Evolutionary conservation across 2,329 filamentous ascomycete genomes (phyloP).

Genomic region (Cryoendolithus antarcticus): DNA sequence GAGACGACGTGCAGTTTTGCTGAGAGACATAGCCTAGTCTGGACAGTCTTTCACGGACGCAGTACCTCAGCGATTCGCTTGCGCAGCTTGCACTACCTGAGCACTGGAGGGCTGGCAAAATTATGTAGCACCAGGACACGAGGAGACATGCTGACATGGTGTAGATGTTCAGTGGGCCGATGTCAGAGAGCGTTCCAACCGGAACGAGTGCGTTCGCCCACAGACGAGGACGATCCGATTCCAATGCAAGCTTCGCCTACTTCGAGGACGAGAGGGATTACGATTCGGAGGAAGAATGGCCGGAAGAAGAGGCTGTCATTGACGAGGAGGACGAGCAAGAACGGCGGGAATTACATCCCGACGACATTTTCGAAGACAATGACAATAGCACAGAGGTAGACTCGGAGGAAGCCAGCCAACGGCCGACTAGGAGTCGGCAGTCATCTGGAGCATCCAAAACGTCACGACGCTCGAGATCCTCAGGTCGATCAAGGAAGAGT

Average conservation of each 20-base stretch:
- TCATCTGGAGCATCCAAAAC: conserved; percentile 38
- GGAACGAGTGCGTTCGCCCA: conserved; percentile 87
- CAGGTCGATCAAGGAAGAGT: conserved; percentile 5
- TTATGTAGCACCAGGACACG: no score
- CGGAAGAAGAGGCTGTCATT: conserved; percentile 39
- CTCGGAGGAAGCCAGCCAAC: conserved; percentile 9
- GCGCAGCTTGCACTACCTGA: no score
- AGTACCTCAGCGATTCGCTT: no score
- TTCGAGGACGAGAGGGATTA: conserved; percentile 60
- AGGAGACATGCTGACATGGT: no score
- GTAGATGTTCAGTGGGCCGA: conserved; percentile 71
- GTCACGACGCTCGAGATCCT: conserved; percentile 8
- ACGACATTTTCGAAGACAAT: conserved; percentile 21
- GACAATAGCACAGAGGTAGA: conserved; percentile 21
- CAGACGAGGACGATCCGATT: conserved; percentile 67
- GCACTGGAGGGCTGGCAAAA: no score
- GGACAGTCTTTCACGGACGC: no score
- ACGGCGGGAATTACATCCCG: conserved; percentile 27
- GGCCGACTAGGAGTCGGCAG: conserved; percentile 41
- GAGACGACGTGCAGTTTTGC: no score
- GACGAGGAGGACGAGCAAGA: conserved; percentile 32
- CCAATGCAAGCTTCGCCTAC: conserved; percentile 78
- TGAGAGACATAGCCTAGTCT: no score
- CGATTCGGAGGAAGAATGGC: conserved; percentile 30
- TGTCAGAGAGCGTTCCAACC: conserved; percentile 91